Conservation (phyloP, 1,139 yeast species). For the Geotrichum citri-aurantii region DNA sequence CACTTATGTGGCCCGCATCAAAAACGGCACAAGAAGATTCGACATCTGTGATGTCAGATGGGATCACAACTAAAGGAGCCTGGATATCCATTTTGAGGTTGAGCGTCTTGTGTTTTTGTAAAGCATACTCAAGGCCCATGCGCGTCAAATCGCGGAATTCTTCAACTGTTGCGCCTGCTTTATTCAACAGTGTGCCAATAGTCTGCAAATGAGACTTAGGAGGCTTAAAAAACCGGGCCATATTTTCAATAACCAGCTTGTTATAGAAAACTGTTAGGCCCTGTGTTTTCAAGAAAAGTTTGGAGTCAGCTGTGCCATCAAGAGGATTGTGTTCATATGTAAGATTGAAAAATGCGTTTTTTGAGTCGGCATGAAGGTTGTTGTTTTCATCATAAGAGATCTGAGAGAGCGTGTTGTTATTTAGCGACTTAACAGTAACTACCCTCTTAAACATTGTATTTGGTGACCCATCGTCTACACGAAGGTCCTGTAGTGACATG, state of each 20-base stretch:
- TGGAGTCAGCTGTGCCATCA: conserved; percentile 76
- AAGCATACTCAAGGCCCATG: conserved; percentile 84
- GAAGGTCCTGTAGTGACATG: conserved; percentile 71
- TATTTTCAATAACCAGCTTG: conserved; percentile 68
- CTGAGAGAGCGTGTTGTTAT: conserved; percentile 30
- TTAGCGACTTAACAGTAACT: conserved; percentile 73
- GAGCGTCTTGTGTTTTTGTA: conserved; percentile 88
- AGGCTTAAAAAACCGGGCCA: conserved; percentile 72
- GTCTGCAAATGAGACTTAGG: conserved; percentile 86
- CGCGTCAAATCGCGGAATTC: conserved; percentile 86
- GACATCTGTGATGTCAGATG: conserved; percentile 72
- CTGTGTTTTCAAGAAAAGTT: conserved; percentile 62
- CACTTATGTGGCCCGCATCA: conserved; percentile 93
- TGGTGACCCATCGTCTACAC: conserved; percentile 81
- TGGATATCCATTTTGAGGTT: conserved; percentile 81
- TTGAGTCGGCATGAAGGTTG: conserved; percentile 21
- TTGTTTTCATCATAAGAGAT: conserved; percentile 18
- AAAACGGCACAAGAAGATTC: conserved; percentile 83
- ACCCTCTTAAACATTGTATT: conserved; percentile 71
- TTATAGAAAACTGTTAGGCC: conserved; percentile 90
- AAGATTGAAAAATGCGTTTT: conserved; percentile 69
- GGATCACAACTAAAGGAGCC: conserved; percentile 85
- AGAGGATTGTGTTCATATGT: conserved; percentile 82
- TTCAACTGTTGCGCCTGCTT: conserved; percentile 92
- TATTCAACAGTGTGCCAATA: conserved; percentile 83